Evolutionary conservation across 2,329 filamentous ascomycete species (phyloP).

Genomic region (Diaporthe eres): DNA sequence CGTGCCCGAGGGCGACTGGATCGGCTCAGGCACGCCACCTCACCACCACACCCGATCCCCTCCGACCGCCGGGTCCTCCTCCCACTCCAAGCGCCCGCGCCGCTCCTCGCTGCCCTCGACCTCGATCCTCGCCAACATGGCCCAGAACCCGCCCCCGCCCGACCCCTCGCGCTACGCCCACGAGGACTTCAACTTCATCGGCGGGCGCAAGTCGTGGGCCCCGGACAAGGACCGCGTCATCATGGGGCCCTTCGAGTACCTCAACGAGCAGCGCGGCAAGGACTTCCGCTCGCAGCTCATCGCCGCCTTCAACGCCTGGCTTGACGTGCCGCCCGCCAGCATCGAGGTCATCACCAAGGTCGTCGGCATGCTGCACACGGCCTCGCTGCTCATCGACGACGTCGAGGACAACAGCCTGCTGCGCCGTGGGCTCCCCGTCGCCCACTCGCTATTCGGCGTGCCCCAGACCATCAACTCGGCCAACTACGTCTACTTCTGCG

Average conservation of each 20-base stretch:
- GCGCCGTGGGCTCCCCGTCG: conserved; percentile 84
- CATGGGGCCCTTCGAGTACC: conserved; percentile 84
- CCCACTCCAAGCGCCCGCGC: conserved; percentile 46
- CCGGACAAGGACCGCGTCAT: conserved; percentile 83
- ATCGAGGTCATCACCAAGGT: conserved; percentile 83
- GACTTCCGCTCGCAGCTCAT: conserved; percentile 87
- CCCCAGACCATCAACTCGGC: conserved; percentile 92
- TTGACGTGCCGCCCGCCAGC: conserved; percentile 79
- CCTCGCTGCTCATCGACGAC: conserved; percentile 87
- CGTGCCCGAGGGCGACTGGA: conserved; percentile 74
- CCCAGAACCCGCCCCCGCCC: conserved; percentile 54
- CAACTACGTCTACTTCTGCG: conserved; percentile 90
- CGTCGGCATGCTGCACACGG: conserved; percentile 88
- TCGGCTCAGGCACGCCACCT: conserved; percentile 57
- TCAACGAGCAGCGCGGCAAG: conserved; percentile 84
- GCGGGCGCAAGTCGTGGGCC: conserved; percentile 72
- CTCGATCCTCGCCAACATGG: conserved; percentile 55
- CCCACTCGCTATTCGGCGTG: conserved; percentile 86
- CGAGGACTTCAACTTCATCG: conserved; percentile 67
- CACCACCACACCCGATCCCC: conserved; percentile 44
- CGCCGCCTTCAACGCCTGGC: conserved; percentile 84
- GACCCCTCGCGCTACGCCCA: conserved; percentile 68
- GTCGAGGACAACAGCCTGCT: conserved; percentile 81
- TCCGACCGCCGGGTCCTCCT: conserved; percentile 19
- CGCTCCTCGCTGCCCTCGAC: conserved; percentile 49